Evolutionary conservation across 108 stramenopile species (phyloP), one percentile per base, ranked within the genome.

Genomic region (Nitzschia sp.): DNA sequence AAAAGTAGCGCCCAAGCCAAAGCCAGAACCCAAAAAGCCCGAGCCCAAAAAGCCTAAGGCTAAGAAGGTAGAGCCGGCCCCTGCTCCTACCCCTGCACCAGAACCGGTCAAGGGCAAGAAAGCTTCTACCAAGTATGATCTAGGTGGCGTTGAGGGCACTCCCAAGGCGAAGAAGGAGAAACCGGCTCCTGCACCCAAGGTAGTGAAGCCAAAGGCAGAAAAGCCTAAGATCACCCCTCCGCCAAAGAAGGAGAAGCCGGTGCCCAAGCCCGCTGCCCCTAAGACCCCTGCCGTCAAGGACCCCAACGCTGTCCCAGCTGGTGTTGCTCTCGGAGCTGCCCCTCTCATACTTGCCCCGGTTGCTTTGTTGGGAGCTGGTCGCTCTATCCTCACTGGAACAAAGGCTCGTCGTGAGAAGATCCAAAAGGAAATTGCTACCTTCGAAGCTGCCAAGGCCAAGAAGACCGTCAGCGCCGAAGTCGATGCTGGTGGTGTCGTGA

Each of bases 321-420:
- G 92, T 48, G 71, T 93, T 52, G 92, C 89, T 23, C 73, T 93
- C 32, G 92, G 92, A 59, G 89, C 80, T 41, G 92, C 92, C 59
- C 92, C 92, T 41, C 82, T 93, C 30, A 5, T 90, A 17, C 72
- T 83, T 26, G 85, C 77, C 34, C 89, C 89, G 23, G 13, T 90
- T 45, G 67, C 69, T 9, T 82, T 82, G n/a, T 77, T 93, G 53
- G 62, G 61, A 34, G 89, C 83, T 59, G 89, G 85, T 41, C 76
- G 92, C 25, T 60, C 72, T 44, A 54, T 85, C 23, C 62, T 93
- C 34, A 29, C 77, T 1, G 80, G 77, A 27, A 93, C 92, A 26
- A 56, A 58, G 53, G 77, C 79, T 29, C 72, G 85, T 38, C 77
- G 92, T 63, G 87, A 75, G 19, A 47, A 76, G 72, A 93, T 93